phyloP scores from a whole-genome alignment of 1,284 basidiomycete genomes.

The Ustilago esculenta region DNA sequence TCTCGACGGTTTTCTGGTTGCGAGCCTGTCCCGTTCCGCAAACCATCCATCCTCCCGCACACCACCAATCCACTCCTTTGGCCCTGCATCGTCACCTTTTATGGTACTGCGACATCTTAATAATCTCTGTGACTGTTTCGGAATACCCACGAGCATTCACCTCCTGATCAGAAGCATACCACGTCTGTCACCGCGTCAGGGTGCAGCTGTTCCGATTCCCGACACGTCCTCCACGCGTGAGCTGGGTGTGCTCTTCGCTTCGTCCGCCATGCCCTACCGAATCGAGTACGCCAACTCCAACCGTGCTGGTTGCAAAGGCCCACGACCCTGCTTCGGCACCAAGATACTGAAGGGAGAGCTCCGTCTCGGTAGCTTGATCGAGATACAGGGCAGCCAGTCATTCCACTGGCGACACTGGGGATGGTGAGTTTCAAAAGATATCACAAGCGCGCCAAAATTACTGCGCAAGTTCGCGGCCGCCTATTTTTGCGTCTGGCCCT shows the following conservation, averaged over 20 bases:
- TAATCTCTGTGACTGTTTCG: background rate
- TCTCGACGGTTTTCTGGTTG: too few relatives aligned
- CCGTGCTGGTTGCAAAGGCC: constrained; percentile 87
- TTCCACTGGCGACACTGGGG: constrained; percentile 85
- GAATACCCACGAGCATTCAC: background rate
- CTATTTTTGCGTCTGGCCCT: background rate
- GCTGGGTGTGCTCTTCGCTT: background rate
- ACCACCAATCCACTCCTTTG: constrained; percentile 8
- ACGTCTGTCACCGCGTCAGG: constrained; percentile 1
- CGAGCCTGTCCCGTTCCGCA: background rate
- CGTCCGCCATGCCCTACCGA: constrained; percentile 49
- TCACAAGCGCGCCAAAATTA: background rate
- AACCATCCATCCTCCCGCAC: constrained; percentile 17
- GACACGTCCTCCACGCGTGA: constrained; percentile 4
- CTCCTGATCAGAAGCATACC: background rate
- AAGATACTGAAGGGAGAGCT: constrained; percentile 78
- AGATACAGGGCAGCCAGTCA: constrained; percentile 73
- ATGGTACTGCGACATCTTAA: background rate
- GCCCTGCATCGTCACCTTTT: background rate
- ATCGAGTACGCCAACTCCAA: constrained; percentile 63
- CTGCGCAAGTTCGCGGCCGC: background rate
- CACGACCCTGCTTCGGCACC: constrained; percentile 83
- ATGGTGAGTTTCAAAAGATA: constrained; percentile 68
- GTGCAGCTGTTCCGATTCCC: constrained; percentile 19
- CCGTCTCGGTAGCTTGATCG: constrained; percentile 79